Conservation (phyloP, 495 filamentous ascomycete genomes). For the Penicillium canescens region DNA sequence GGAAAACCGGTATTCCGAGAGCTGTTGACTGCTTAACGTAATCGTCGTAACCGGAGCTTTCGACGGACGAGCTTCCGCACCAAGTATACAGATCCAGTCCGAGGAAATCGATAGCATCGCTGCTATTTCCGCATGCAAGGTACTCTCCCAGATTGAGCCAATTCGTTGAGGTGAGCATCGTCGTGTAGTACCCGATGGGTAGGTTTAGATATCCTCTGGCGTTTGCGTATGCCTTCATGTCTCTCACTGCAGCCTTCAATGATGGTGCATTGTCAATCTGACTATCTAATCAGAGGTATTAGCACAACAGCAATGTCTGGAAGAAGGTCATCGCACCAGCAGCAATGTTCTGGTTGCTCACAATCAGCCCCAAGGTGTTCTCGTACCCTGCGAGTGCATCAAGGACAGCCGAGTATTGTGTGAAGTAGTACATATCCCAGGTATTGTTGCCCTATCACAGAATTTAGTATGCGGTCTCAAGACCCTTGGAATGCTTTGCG, state of each 20-base stretch:
- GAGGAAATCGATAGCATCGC: constrained; percentile 2
- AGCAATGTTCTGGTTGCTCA: constrained; percentile 24
- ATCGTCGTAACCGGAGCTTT: neutral
- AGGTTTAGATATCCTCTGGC: constrained; percentile 3
- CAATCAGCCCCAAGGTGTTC: constrained; percentile 70
- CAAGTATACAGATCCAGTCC: constrained; percentile 66
- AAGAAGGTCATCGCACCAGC: no score
- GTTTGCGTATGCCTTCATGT: constrained; percentile 3
- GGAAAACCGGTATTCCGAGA: neutral
- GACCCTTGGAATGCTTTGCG: no score
- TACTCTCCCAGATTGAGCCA: constrained; percentile 4
- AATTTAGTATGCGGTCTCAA: no score
- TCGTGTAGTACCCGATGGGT: constrained; percentile 4
- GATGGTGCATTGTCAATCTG: neutral
- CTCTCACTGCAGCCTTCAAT: constrained; percentile 1
- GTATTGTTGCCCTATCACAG: constrained; percentile 14
- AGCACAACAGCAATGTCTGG: no score
- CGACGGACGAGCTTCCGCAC: constrained; percentile 43
- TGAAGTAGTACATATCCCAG: constrained; percentile 64
- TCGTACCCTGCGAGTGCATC: constrained; percentile 68
- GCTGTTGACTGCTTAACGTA: neutral
- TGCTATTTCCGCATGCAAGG: constrained; percentile 3
- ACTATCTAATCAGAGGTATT: constrained; percentile 49
- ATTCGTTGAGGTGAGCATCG: neutral
- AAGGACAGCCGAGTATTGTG: constrained; percentile 61